Percentiles rank a stretch among this genome's conserved stretches.
These are phyloP conservation scores for Pseudogymnoascus sp. DNA, from an alignment of 2,329 filamentous ascomycete species.

Conservation along the genomic window DNA sequence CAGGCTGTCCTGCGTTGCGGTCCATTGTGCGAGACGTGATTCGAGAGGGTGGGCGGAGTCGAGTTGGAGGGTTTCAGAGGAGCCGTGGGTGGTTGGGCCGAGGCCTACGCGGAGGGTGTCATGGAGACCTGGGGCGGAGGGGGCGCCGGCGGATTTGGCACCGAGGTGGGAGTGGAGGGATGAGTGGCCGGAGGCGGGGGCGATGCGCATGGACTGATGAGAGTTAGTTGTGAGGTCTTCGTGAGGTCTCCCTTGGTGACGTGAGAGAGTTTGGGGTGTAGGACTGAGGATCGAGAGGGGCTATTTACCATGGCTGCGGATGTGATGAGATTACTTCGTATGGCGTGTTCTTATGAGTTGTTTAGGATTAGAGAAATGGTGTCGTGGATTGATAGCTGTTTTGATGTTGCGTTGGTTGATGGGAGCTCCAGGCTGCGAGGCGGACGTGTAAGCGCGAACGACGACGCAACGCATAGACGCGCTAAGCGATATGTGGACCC, in stretches of 20 bases:
- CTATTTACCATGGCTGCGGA: constrained; percentile 45
- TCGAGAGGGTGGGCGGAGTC: constrained; percentile 82
- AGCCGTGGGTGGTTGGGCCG: constrained; percentile 48
- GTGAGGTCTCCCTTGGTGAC: not conserved
- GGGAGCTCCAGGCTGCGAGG: constrained; percentile 19
- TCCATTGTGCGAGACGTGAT: constrained; percentile 82
- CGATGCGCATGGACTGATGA: constrained; percentile 77
- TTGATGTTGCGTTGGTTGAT: constrained; percentile 12
- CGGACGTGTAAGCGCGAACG: constrained; percentile 15
- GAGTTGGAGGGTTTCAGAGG: constrained; percentile 38
- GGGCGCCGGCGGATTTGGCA: constrained; percentile 60
- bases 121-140: constrained; percentile 87
- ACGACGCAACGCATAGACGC: constrained; percentile 9
- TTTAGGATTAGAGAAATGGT: constrained; percentile 1
- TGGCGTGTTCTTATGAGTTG: not conserved
- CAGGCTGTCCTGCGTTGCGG: constrained; percentile 75
- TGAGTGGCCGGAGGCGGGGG: constrained; percentile 63
- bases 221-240: constrained; percentile 16
- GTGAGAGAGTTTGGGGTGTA: not conserved
- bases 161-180: constrained; percentile 57
- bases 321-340: constrained; percentile 11
- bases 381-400: constrained; percentile 13
- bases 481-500: constrained; percentile 15
- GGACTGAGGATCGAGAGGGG: not conserved
- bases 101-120: constrained; percentile 86